These are phyloP conservation scores for Rhinocladiella similis DNA, from an alignment of 2,329 filamentous ascomycete genomes.

Conservation along the genomic window DNA sequence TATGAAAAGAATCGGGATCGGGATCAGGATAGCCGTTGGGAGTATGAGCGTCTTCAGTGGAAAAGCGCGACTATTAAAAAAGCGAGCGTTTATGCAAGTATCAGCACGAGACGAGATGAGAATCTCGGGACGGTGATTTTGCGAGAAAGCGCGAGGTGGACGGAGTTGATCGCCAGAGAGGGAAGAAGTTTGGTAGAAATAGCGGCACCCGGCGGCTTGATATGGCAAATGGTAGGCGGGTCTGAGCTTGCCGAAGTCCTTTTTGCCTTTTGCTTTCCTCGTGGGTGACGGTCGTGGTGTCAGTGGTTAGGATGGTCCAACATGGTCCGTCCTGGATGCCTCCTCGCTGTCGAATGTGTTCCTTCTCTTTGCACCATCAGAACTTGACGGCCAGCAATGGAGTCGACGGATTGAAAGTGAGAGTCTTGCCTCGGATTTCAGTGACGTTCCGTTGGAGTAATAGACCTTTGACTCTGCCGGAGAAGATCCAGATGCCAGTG, in stretches of 20 bases:
- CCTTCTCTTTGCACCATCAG: no score
- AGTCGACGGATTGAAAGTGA: no score
- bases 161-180: slow-evolving; percentile 4
- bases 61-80: not conserved
- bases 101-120: slow-evolving; percentile 9
- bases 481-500: not conserved
- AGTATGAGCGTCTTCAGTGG: slow-evolving; percentile 1
- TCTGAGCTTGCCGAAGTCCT: not conserved
- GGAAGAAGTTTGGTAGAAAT: not conserved
- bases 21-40: not conserved
- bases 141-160: not conserved
- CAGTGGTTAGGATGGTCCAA: slow-evolving; percentile 3
- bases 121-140: slow-evolving; percentile 7
- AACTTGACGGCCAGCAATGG: no score
- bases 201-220: not conserved
- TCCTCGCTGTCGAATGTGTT: no score
- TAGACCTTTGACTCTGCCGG: no score
- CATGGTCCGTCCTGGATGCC: not conserved
- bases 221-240: slow-evolving; percentile 8
- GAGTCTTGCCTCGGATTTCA: no score
- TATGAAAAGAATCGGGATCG: not conserved
- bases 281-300: slow-evolving; percentile 13
- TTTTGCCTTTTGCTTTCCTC: slow-evolving; percentile 5
- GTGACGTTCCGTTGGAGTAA: no score
- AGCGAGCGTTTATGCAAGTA: not conserved